Evolutionary conservation across 78 protist genomes (phyloP).

Genomic region (Protostelium mycophagum): DNA sequence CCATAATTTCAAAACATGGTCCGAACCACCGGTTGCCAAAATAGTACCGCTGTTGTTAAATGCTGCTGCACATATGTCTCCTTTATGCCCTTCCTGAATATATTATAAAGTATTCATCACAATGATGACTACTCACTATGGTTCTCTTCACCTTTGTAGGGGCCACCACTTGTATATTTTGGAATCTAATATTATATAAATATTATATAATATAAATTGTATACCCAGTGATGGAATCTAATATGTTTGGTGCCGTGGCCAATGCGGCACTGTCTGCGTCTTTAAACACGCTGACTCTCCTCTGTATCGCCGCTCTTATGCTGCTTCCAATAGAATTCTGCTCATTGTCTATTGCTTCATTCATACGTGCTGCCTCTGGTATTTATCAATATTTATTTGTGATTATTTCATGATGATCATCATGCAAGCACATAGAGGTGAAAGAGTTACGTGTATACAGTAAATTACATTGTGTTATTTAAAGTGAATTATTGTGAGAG

Average conservation of each 20-base stretch:
- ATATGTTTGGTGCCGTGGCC: not conserved
- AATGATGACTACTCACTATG: no score
- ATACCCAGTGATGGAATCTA: not conserved
- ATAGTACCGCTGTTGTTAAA: slow-evolving; percentile 35
- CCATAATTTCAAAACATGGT: slow-evolving; percentile 66
- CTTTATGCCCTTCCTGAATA: slow-evolving; percentile 42
- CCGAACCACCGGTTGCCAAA: slow-evolving; percentile 64
- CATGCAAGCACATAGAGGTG: no score
- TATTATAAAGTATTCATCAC: no score
- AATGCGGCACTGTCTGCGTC: not conserved
- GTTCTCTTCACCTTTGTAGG: not conserved
- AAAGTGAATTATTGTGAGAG: no score
- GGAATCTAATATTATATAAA: not conserved
- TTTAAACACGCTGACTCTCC: not conserved
- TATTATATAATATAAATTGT: no score
- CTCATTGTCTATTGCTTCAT: not conserved
- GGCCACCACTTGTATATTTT: not conserved
- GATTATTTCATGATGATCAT: no score
- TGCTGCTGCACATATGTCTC: slow-evolving; percentile 41
- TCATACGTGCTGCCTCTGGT: not conserved
- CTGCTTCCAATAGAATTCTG: not conserved
- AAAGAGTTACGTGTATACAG: no score
- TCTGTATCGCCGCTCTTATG: not conserved
- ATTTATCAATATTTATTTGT: not conserved
- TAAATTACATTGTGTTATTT: no score